Percentiles rank a stretch among this genome's conserved stretches.
phyloP scores from a whole-genome alignment of 495 filamentous ascomycete genomes.

The Lasiosphaeria hispida region DNA sequence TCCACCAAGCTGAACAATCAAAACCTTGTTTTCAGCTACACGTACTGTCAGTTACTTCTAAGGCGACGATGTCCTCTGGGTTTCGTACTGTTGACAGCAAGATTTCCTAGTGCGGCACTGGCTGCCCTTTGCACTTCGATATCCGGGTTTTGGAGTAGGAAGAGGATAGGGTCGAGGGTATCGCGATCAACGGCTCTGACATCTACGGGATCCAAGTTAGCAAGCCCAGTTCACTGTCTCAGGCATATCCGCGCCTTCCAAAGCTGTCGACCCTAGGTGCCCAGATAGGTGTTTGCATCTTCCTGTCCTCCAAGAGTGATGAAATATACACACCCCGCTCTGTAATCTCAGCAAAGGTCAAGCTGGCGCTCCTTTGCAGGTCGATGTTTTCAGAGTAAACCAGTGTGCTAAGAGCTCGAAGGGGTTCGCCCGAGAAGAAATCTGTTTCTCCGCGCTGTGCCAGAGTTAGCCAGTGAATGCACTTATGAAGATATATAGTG shows the following conservation, averaged over 20 bases:
- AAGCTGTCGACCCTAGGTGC: background rate
- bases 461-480: slow-evolving; percentile 19
- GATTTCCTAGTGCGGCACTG: slow-evolving; percentile 91
- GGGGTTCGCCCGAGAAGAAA: slow-evolving; percentile 97
- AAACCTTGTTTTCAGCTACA: slow-evolving; percentile 94
- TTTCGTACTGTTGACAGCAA: slow-evolving; percentile 89
- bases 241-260: background rate
- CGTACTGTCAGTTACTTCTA: slow-evolving; percentile 42
- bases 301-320: no score
- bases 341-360: slow-evolving; percentile 99
- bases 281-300: background rate
- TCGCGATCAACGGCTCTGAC: slow-evolving; percentile 93
- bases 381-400: slow-evolving; percentile 99
- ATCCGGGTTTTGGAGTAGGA: slow-evolving; percentile 89
- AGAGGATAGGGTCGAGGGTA: slow-evolving; percentile 93
- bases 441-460: slow-evolving; percentile 85
- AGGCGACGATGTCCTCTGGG: background rate
- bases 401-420: slow-evolving; percentile 88
- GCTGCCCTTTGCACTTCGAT: slow-evolving; percentile 97
- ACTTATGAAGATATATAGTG: slow-evolving; percentile 5
- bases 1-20: slow-evolving; percentile 89
- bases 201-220: slow-evolving; percentile 56
- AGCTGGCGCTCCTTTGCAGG: slow-evolving; percentile 91
- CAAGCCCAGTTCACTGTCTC: background rate
- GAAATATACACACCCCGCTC: slow-evolving; percentile 73